Conservation (phyloP, 2,329 filamentous ascomycete species). For the Coniella vitis region DNA sequence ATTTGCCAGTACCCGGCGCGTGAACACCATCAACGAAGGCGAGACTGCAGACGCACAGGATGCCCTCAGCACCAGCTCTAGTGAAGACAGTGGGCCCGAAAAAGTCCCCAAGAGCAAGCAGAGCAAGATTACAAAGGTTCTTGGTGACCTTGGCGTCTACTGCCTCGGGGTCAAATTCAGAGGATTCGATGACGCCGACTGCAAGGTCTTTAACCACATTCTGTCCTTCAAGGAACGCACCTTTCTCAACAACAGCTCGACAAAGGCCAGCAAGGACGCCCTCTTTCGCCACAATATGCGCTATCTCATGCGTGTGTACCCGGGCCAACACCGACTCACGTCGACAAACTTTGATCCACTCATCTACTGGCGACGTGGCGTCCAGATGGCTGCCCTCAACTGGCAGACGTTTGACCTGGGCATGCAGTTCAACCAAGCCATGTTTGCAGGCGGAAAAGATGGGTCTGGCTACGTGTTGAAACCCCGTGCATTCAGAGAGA, state of each 20-base stretch:
- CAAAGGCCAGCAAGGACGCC: constrained; percentile 66
- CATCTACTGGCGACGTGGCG: constrained; percentile 87
- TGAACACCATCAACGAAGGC: constrained; percentile 52
- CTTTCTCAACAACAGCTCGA: constrained; percentile 74
- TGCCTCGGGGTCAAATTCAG: constrained; percentile 71
- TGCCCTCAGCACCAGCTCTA: constrained; percentile 54
- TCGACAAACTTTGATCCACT: constrained; percentile 95
- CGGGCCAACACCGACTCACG: constrained; percentile 69
- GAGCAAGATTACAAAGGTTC: constrained; percentile 78
- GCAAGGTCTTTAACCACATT: constrained; percentile 86
- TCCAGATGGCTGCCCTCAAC: constrained; percentile 96
- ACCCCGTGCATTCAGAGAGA: constrained; percentile 74
- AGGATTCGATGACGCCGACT: constrained; percentile 70
- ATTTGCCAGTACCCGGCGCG: constrained; percentile 42
- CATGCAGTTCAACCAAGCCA: constrained; percentile 94
- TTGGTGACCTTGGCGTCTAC: constrained; percentile 81
- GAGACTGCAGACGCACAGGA: constrained; percentile 40
- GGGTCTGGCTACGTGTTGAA: constrained; percentile 90
- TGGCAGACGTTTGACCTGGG: constrained; percentile 97
- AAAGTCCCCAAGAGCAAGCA: constrained; percentile 47
- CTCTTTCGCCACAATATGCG: constrained; percentile 87
- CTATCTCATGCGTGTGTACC: constrained; percentile 91
- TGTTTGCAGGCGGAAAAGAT: constrained; percentile 88
- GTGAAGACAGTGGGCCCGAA: constrained; percentile 67
- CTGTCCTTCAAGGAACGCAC: constrained; percentile 90